Percentiles rank a stretch among this genome's conserved stretches.
These are phyloP conservation scores for Rhizopogon sp. DNA, from an alignment of 768 basidiomycete species.

Conservation along the genomic window DNA sequence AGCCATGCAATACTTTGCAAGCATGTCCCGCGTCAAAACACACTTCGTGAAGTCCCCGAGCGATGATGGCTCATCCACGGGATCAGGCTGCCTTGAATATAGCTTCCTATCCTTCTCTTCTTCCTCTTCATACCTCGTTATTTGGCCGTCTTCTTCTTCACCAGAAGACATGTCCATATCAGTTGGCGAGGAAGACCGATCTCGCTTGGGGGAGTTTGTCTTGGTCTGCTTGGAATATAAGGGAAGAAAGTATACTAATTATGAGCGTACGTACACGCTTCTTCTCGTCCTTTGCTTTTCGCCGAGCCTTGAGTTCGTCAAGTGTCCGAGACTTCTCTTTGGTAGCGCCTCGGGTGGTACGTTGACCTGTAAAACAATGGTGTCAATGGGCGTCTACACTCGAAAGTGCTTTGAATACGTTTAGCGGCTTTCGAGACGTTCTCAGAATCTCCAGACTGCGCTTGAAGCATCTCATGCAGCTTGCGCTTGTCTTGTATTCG, in stretches of 20 bases:
- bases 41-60: constrained; percentile 57
- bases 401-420: constrained; percentile 41
- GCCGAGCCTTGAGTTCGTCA: constrained; percentile 80
- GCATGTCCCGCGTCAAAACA: constrained; percentile 59
- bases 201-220: constrained; percentile 56
- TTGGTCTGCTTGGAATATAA: constrained; percentile 33
- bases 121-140: constrained; percentile 67
- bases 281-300: constrained; percentile 87
- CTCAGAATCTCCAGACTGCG: constrained; percentile 54
- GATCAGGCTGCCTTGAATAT: constrained; percentile 36
- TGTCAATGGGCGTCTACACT: constrained; percentile 4
- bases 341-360: constrained; percentile 65
- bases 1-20: constrained; percentile 66
- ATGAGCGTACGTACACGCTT: constrained; percentile 53
- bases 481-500: constrained; percentile 64
- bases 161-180: constrained; percentile 81
- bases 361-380: constrained; percentile 51
- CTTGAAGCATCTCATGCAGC: constrained; percentile 69
- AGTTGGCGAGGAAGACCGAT: constrained; percentile 76
- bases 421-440: constrained; percentile 70
- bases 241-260: constrained; percentile 4
- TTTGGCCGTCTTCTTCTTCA: constrained; percentile 76
- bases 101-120: constrained; percentile 59
- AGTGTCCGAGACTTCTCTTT: constrained; percentile 78
- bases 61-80: constrained; percentile 44